Evolutionary conservation across 1,284 basidiomycete genomes (phyloP).

Genomic region (Ceratobasidium papillatum): DNA sequence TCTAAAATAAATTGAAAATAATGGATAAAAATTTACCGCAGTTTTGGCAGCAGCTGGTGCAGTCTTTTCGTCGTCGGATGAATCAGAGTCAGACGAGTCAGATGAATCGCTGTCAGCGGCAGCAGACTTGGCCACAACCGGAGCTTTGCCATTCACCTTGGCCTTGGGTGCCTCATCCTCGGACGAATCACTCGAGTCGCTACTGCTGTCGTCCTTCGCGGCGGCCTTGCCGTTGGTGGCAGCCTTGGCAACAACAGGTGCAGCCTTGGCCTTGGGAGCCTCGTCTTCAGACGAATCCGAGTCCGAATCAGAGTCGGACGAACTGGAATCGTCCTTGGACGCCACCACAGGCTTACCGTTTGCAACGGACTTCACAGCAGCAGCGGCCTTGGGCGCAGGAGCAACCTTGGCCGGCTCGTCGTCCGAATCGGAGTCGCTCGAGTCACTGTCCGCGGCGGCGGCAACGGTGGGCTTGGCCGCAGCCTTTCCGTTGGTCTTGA

Average conservation of each 20-base stretch:
- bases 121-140: conserved; percentile 39
- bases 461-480: conserved; percentile 39
- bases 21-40: conserved; percentile 11
- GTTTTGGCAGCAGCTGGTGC: conserved; percentile 46
- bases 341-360: background rate
- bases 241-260: conserved; percentile 48
- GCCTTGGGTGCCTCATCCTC: conserved; percentile 46
- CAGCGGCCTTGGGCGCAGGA: too few relatives aligned
- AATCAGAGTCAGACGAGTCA: conserved; percentile 48
- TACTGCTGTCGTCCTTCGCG: conserved; percentile 43
- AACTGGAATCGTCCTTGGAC: conserved; percentile 27
- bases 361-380: conserved; percentile 11
- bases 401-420: conserved; percentile 47
- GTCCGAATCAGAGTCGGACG: conserved; percentile 34
- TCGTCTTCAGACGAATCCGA: conserved; percentile 43
- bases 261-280: conserved; percentile 50
- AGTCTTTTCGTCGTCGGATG: conserved; percentile 46
- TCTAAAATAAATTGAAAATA: background rate
- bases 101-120: conserved; percentile 34
- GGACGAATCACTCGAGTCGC: conserved; percentile 45
- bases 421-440: conserved; percentile 43
- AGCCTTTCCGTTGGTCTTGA: conserved; percentile 39
- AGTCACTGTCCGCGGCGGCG: conserved; percentile 41
- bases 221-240: too few relatives aligned
- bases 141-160: conserved; percentile 4